Conservation (phyloP, 1,284 basidiomycete genomes). For the Pisolithus thermaeus region DNA sequence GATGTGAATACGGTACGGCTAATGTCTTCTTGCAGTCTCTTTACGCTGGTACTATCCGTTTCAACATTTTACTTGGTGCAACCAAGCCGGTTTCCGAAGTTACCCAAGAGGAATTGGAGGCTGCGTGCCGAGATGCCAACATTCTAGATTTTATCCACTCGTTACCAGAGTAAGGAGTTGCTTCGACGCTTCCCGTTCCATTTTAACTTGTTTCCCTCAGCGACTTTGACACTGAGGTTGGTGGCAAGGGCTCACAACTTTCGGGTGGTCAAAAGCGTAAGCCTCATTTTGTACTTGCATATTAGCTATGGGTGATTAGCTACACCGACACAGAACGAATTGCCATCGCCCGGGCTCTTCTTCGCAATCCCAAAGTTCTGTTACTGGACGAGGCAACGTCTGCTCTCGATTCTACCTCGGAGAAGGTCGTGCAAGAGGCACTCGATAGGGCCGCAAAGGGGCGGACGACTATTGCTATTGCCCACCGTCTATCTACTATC, state of each 20-base stretch:
- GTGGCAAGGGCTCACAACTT: slow-evolving; percentile 90
- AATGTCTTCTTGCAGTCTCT: slow-evolving; percentile 42
- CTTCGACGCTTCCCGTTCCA: background rate
- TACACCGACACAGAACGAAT: slow-evolving; percentile 66
- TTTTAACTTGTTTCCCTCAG: slow-evolving; percentile 23
- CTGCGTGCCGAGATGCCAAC: slow-evolving; percentile 83
- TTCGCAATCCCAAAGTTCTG: slow-evolving; percentile 91
- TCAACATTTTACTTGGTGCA: slow-evolving; percentile 87
- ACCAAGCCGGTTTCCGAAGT: slow-evolving; percentile 78
- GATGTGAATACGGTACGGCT: background rate
- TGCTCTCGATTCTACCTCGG: slow-evolving; percentile 91
- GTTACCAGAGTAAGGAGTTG: slow-evolving; percentile 66
- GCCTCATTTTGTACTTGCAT: slow-evolving; percentile 20
- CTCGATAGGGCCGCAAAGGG: slow-evolving; percentile 89
- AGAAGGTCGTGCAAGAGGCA: slow-evolving; percentile 92
- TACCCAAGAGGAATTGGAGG: slow-evolving; percentile 82
- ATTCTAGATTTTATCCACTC: slow-evolving; percentile 89
- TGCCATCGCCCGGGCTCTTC: slow-evolving; percentile 93
- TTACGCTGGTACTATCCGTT: slow-evolving; percentile 83
- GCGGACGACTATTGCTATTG: slow-evolving; percentile 88
- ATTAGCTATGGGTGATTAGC: slow-evolving; percentile 1
- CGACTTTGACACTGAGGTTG: slow-evolving; percentile 78
- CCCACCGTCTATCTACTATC: slow-evolving; percentile 90
- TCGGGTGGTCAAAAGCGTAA: slow-evolving; percentile 90
- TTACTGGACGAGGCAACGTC: slow-evolving; percentile 91